phyloP scores from a whole-genome alignment of 768 basidiomycete species.

The Russula ochroleuca region DNA sequence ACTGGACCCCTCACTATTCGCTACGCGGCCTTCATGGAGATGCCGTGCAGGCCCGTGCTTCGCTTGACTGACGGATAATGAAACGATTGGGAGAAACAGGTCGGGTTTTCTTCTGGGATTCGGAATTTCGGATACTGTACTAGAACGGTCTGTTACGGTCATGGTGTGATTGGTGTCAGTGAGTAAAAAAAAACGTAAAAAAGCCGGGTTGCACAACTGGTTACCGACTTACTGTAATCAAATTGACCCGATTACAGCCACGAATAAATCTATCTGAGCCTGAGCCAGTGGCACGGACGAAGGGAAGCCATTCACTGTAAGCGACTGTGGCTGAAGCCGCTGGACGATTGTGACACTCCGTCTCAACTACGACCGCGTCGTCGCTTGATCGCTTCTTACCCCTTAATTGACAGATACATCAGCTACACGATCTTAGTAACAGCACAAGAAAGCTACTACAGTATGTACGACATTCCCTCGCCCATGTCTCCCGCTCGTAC shows the following conservation, averaged over 20 bases:
- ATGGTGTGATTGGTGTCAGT: no score
- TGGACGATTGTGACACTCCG: neutral
- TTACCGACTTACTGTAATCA: no score
- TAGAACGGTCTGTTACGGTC: no score
- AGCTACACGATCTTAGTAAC: neutral
- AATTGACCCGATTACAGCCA: no score
- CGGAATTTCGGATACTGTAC: no score
- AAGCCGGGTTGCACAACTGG: no score
- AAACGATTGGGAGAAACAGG: conserved; percentile 35
- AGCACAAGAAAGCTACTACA: neutral
- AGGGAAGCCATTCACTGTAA: neutral
- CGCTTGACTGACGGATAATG: conserved; percentile 38
- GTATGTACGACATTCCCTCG: neutral
- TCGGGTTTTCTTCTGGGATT: conserved; percentile 24
- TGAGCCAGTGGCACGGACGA: neutral
- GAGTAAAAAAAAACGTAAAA: no score
- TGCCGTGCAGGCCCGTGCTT: no score
- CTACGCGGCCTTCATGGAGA: conserved; percentile 52
- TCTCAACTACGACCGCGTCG: neutral
- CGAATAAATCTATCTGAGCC: no score
- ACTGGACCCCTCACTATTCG: conserved; percentile 54
- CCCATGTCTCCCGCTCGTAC: neutral
- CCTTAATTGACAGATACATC: neutral
- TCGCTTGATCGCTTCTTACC: neutral
- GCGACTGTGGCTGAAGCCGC: neutral